Conservation (phyloP, 176 grass and related monocot genomes). For the Rhynchospora breviuscula region DNA sequence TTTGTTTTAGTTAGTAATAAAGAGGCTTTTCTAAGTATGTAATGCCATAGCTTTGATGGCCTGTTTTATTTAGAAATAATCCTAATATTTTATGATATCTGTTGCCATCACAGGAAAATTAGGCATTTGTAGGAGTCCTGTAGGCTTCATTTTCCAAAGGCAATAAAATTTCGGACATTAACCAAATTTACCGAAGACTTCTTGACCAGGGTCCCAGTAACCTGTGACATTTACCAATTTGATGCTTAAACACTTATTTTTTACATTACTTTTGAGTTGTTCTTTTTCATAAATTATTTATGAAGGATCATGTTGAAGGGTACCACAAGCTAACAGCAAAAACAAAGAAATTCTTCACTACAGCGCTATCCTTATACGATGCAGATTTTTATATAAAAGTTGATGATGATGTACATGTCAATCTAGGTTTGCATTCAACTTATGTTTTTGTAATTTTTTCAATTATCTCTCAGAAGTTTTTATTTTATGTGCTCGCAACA, state of each 20-base stretch:
- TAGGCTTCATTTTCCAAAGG: neutral
- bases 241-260: neutral
- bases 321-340: slow-evolving; percentile 84
- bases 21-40: neutral
- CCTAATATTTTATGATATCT: neutral
- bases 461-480: neutral
- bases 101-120: neutral
- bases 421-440: slow-evolving; percentile 32
- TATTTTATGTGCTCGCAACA: neutral
- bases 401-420: slow-evolving; percentile 79
- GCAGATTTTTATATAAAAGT: slow-evolving; percentile 83
- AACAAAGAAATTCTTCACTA: slow-evolving; percentile 54
- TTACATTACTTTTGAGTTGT: neutral
- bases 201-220: neutral
- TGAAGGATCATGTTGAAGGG: slow-evolving; percentile 66
- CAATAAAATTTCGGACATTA: neutral
- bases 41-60: neutral
- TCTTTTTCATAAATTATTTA: neutral
- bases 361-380: slow-evolving; percentile 62
- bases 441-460: neutral
- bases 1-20: neutral
- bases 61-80: neutral
- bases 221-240: neutral
- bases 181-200: neutral
- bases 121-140: neutral